Evolutionary conservation across 164 flowering plant species (phyloP), one percentile per base, ranked within the genome.

Genomic region (Umbilicus rupestris): DNA sequence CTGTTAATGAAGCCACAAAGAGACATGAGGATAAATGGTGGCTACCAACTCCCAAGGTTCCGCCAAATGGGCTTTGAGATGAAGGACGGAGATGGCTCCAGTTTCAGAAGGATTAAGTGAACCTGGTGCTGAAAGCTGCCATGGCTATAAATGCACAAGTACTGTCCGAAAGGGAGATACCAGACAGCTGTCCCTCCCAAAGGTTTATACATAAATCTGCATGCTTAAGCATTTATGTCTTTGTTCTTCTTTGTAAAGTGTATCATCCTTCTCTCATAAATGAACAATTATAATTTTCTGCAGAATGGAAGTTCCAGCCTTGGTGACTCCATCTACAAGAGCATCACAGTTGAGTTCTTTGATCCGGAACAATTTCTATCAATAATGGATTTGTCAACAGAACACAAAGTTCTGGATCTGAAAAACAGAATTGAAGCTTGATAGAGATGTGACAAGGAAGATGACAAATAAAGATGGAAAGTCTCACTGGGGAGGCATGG

Each of bases 91-190:
- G 79, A 79, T 89, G 88, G 88, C 52, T 92, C 22, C 87, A 80
- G 17, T 78, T 70, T 67, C 95, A 89, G 67, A 89, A 90, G 73
- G 98, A 92, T 5, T 80, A 86, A 30, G 95, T 88, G 9, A 85
- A 83, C 76, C 98, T 90, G 79, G 91, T 92, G 17, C 81, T 87
- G 16, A 92, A 92, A 83, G 96, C 96, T 63, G 90, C 98, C 67
- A 81, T 87, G 95, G 98, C 98, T 26, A 90, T 92, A 58, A 92
- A 92, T 77, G 88, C 95, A 52, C 90, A 85, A 74, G 86, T 88
- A 3, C 78, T 89, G 16, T 78, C 90, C 14, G 98, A 92, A 76
- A 92, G 87, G 90, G 82, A 81, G 47, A 75, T 92, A 35, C 98
- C 98, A 11, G 96, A 90, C n/a, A 74, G 57, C 78, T 92, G 42